Evolutionary conservation across 805 yeast genomes (phyloP).

Genomic region (Huiozyma naganishii): DNA sequence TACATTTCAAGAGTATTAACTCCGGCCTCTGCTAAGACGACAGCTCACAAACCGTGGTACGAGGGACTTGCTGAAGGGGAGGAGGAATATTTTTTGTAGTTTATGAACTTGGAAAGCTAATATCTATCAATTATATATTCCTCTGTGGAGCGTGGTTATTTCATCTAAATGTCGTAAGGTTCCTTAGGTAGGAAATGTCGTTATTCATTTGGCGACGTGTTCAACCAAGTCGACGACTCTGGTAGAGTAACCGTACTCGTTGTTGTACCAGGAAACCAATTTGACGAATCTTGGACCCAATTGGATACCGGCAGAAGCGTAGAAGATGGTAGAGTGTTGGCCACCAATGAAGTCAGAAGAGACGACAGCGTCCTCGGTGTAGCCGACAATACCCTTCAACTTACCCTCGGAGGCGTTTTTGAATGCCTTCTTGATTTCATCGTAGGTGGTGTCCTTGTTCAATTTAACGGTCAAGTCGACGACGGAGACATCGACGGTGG

Average conservation of each 20-base stretch:
- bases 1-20: too few relatives aligned
- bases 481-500: conserved; percentile 63
- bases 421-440: conserved; percentile 49
- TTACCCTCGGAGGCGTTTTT: conserved; percentile 50
- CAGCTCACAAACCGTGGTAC: too few relatives aligned
- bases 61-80: too few relatives aligned
- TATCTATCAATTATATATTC: too few relatives aligned
- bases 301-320: conserved; percentile 59
- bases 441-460: conserved; percentile 47
- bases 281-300: conserved; percentile 62
- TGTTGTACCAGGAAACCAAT: conserved; percentile 64
- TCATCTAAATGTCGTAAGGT: too few relatives aligned
- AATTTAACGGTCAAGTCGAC: conserved; percentile 62
- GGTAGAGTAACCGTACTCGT: conserved; percentile 67
- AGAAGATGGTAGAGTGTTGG: conserved; percentile 53
- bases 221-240: conserved; percentile 64
- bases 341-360: conserved; percentile 60
- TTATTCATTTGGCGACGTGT: conserved; percentile 36
- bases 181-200: conserved; percentile 6
- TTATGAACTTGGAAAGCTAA: too few relatives aligned
- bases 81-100: too few relatives aligned
- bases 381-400: conserved; percentile 53
- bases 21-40: too few relatives aligned
- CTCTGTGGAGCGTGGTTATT: too few relatives aligned
- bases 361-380: conserved; percentile 64